Evolutionary conservation across 192 early-diverging fungal genomes (phyloP), one percentile per base, ranked within the genome.

Genomic region (Backusella luteola): DNA sequence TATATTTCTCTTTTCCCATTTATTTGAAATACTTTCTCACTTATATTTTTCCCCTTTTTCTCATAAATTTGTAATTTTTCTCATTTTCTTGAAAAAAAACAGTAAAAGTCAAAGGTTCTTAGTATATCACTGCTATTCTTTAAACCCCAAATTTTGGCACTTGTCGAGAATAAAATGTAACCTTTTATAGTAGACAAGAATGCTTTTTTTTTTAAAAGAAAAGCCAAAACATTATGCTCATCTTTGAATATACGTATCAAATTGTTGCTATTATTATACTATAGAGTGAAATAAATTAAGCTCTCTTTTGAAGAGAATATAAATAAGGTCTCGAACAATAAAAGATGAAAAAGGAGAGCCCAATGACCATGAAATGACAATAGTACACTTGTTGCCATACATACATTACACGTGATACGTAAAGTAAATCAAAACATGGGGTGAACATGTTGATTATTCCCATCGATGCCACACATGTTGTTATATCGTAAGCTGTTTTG

Each of bases 301-400:
- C 3, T 63, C 26, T 29, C 23, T 29, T 63, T 29, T 63, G 56
- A 63, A 63, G 56, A 63, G 23, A 63, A 29, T 29, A 63, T 63
- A 63, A 63, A 63, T 63, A 29, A 63, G 56, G 56, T 63, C 3
- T 63, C 14, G 56, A 63, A 14, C 56, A 63, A 63, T 63, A 63
- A 63, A 63, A 63, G 4, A 63, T 29, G 56, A 63, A 63, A 63
- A 63, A 63, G 23, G 56, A 63, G 29, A 63, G 56, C 11, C 56
- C 56, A 63, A 63, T 63, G 56, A 63, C 56, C 26, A 63, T 29
- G 26, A 63, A 63, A 63, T 63, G 56, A 63, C 56, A 63, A 29
- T 63, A 63, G 12, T 63, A 63, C 26, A 63, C 56, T 63, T 63
- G 56, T 12, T 63, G 21, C 56, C 56, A 63, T 4, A 63, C 56